Base-by-base conservation (phyloP, 2,329 filamentous ascomycete genomes). In the Fusarium nygamai region DNA sequence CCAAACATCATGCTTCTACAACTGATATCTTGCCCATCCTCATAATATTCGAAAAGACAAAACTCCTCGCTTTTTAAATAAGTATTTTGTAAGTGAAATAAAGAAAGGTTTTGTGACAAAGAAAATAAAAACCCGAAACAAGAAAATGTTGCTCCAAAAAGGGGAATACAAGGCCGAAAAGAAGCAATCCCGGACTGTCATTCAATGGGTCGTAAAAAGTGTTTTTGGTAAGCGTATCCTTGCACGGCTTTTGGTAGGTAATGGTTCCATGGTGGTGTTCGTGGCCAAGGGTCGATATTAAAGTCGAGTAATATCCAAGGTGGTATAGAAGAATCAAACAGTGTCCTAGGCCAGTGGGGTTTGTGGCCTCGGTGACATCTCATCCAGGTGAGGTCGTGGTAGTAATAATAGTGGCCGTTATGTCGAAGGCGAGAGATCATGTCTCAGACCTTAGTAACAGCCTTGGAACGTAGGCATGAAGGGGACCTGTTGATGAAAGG, bases 401-500 rank as follows among this genome's bases (percentile, higher is more conserved):
- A n/a, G 24, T 60, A 54, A 53, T 72, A 39, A 20, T 41, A 29
- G 38, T 36, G 51, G 47, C 56, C n/a, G 43, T 36, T 50, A 43
- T 61, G 43, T 64, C 50, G 17, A 67, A 61, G 51, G 47, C 41
- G 36, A 34, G 44, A 50, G 39, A 74, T 36, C 43, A 61, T 53
- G 24, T 56, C 29, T 51, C 24, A 27, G 34, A 38, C 43, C 71
- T 76, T 76, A 83, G 48, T 87, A 89, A 80, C 87, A 89, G 67
- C 86, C 86, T 79, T 87, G 88, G 64, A 88, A 84, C 67, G 87
- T 84, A 57, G 84, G 82, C 75, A 89, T 85, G 60, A 89, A 82
- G 39, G 86, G 84, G 66, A 88, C 84, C 80, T 88, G 88, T 51
- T 87, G 85, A 68, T 88, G 87, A 65, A 89, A 88, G 31, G 86